Base-by-base conservation (phyloP, 2,329 filamentous ascomycete species). In the Daldinia sp. region DNA sequence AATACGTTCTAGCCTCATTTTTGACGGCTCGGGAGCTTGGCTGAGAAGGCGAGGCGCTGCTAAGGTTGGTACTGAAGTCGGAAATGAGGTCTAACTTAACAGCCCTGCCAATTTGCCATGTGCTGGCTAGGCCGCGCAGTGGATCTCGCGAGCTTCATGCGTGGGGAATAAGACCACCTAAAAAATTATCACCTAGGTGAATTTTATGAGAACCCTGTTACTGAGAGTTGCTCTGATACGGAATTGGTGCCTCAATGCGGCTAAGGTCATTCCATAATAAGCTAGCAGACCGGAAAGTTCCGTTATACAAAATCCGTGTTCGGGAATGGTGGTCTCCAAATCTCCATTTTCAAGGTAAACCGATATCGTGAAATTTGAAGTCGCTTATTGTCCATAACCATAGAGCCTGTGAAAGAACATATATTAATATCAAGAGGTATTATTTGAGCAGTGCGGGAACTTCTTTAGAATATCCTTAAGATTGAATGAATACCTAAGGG, bases 31-130 rank as follows among this genome's bases (percentile, higher is more conserved):
- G 59, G 54, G 54, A 69, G 63, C 66, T 66, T 65, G 46, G 33
- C 37, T 46, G 26, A 20, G 30, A 63, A 44, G 42, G 2, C 37
- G 23, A 65, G 53, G 30, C 44, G 61, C 46, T 50, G 62, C 48
- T 35, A 51, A 54, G 23, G 54, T 56, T 65, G 57, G 56, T 65
- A 60, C 69, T 69, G 63, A 65, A 26, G 37, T 18, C 69, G 67
- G 69, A 71, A 54, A 67, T 69, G 69, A 71, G 53, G 59, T 65
- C 63, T 59, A 58, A 59, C 63, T 61, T 61, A 65, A 20, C 33
- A 68, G 65, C 62, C 68, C 57, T 68, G 68, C 46, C 66, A 53
- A 60, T 63, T 63, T 67, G 63, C 67, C 69, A 72, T 70, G 69
- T 70, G 64, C 53, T 70, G 23, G 48, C 56, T 63, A 63, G 55